Evolutionary conservation across 2,329 filamentous ascomycete species (phyloP).

Genomic region (Alternaria rosae): DNA sequence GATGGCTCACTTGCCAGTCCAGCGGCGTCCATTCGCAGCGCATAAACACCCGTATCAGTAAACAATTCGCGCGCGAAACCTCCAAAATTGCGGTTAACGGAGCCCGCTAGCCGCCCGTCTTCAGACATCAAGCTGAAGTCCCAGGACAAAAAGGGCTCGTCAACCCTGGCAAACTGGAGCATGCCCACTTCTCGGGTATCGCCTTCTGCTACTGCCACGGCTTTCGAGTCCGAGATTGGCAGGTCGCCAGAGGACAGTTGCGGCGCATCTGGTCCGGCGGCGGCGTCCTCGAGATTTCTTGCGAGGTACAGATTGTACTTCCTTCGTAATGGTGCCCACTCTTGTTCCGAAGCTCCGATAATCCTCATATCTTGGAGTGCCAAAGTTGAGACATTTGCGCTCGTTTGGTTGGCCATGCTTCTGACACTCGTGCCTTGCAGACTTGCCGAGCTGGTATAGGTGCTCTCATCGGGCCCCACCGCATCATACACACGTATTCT

Average conservation of each 20-base stretch:
- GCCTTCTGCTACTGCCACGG: slow-evolving; percentile 52
- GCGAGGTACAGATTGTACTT: slow-evolving; percentile 72
- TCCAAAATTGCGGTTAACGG: slow-evolving; percentile 69
- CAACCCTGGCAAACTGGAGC: slow-evolving; percentile 67
- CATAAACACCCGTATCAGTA: slow-evolving; percentile 71
- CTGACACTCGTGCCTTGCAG: slow-evolving; percentile 55
- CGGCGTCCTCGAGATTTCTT: slow-evolving; percentile 53
- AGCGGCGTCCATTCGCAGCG: slow-evolving; percentile 69
- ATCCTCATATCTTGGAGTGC: slow-evolving; percentile 66
- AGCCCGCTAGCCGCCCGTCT: slow-evolving; percentile 62
- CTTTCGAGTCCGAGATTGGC: slow-evolving; percentile 59
- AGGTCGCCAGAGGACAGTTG: slow-evolving; percentile 54
- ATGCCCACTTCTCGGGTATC: slow-evolving; percentile 55
- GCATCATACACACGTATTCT: slow-evolving; percentile 54
- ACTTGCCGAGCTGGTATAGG: slow-evolving; percentile 52
- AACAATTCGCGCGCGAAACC: slow-evolving; percentile 71
- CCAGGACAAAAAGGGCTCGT: slow-evolving; percentile 70
- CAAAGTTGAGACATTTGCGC: slow-evolving; percentile 62
- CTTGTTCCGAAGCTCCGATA: slow-evolving; percentile 69
- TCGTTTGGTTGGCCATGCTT: slow-evolving; percentile 54
- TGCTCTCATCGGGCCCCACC: slow-evolving; percentile 23
- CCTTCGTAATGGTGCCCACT: slow-evolving; percentile 68
- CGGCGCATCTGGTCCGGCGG: slow-evolving; percentile 46
- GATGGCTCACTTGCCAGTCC: slow-evolving; percentile 49
- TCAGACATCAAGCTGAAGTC: slow-evolving; percentile 66